phyloP scores from a whole-genome alignment of 768 basidiomycete species.

The Leccinum ochraceum region DNA sequence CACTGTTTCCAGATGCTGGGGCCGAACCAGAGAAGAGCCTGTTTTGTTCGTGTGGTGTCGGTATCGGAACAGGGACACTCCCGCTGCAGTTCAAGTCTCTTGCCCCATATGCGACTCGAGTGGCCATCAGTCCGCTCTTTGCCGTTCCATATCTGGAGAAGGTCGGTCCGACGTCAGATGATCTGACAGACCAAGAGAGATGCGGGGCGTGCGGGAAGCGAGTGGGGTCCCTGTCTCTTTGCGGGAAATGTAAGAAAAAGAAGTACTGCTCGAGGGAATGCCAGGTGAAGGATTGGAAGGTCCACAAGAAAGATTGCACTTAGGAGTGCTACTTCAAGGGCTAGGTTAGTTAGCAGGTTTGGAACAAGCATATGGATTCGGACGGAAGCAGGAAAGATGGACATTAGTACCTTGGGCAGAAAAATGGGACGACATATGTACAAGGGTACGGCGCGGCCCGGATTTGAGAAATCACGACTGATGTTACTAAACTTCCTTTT shows the following conservation, averaged over 20 bases:
- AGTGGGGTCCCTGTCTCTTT: constrained; percentile 30
- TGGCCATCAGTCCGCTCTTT: constrained; percentile 56
- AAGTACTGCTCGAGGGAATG: constrained; percentile 47
- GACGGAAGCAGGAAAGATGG: too few relatives aligned
- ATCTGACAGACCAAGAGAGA: neutral
- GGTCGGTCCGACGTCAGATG: constrained; percentile 21
- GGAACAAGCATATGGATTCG: too few relatives aligned
- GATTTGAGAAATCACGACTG: too few relatives aligned
- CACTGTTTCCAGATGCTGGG: constrained; percentile 36
- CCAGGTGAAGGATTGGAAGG: constrained; percentile 49
- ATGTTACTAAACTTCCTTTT: too few relatives aligned
- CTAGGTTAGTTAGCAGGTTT: neutral
- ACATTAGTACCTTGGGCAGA: too few relatives aligned
- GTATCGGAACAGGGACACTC: constrained; percentile 46
- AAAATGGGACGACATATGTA: too few relatives aligned
- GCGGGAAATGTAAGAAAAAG: constrained; percentile 39
- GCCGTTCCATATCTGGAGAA: constrained; percentile 50
- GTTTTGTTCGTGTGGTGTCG: constrained; percentile 55
- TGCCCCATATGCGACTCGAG: constrained; percentile 46
- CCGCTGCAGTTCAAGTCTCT: constrained; percentile 39
- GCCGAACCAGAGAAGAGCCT: constrained; percentile 39
- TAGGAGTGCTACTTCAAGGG: neutral
- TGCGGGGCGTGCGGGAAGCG: constrained; percentile 27
- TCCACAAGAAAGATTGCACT: constrained; percentile 41
- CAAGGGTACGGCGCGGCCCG: too few relatives aligned